Evolutionary conservation across 768 basidiomycete species (phyloP).

Genomic region (Phanerochaete carnosa): DNA sequence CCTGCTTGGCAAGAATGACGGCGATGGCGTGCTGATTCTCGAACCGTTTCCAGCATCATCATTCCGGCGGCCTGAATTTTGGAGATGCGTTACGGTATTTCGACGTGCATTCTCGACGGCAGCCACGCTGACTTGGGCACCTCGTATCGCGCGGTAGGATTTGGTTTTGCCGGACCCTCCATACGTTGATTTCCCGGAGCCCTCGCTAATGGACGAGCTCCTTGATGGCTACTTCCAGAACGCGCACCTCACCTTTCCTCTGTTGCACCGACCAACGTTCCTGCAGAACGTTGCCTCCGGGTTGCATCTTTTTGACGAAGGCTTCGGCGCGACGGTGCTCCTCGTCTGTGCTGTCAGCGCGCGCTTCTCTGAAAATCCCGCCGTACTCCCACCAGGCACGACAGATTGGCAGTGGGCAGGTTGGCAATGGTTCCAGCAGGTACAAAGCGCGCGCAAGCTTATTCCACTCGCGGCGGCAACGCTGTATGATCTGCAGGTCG

Average conservation of each 20-base stretch:
- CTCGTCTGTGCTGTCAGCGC: slow-evolving; percentile 42
- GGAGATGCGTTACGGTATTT: no score
- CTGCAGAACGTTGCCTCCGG: slow-evolving; percentile 27
- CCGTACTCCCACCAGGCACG: slow-evolving; percentile 26
- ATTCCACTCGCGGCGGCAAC: slow-evolving; percentile 45
- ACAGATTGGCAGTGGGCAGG: slow-evolving; percentile 12
- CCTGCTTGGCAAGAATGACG: slow-evolving; percentile 22
- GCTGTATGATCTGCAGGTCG: slow-evolving; percentile 66
- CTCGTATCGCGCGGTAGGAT: no score
- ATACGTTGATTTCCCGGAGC: slow-evolving; percentile 18
- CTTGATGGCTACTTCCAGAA: slow-evolving; percentile 40
- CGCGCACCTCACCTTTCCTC: slow-evolving; percentile 32
- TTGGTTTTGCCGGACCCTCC: slow-evolving; percentile 1
- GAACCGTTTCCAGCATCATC: no score
- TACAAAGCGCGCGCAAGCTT: slow-evolving; percentile 49
- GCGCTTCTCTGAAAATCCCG: slow-evolving; percentile 39
- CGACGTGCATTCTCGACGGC: no score
- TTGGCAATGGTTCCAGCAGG: slow-evolving; percentile 48
- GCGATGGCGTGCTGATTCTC: no score
- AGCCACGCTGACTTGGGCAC: neutral
- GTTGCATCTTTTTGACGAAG: slow-evolving; percentile 29
- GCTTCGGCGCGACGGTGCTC: slow-evolving; percentile 38
- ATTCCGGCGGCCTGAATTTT: no score
- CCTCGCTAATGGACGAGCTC: slow-evolving; percentile 29
- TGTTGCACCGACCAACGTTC: slow-evolving; percentile 41